Evolutionary conservation across 805 yeast species (phyloP).

Genomic region (Crinitomyces ghanaensis): DNA sequence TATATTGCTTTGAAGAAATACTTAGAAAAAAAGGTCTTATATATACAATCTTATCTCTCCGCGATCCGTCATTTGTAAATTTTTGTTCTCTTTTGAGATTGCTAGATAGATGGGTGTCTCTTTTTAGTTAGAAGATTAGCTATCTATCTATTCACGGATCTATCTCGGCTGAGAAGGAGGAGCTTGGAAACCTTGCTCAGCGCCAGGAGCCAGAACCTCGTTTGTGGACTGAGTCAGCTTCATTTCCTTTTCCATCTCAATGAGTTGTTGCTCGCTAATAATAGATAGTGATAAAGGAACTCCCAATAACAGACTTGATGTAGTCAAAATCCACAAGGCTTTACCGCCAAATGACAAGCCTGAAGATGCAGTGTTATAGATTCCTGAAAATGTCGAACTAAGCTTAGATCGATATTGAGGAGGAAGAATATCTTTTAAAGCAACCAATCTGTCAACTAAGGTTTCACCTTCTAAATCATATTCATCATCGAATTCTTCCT

Average conservation of each 20-base stretch:
- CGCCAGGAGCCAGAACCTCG: slow-evolving; percentile 27
- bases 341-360: slow-evolving; percentile 56
- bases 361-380: slow-evolving; percentile 30
- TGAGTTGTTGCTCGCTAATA: slow-evolving; percentile 83
- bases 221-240: slow-evolving; percentile 31
- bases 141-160: too few species aligned
- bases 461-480: slow-evolving; percentile 76
- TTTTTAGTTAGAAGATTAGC: too few species aligned
- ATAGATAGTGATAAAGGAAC: slow-evolving; percentile 87
- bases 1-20: too few species aligned
- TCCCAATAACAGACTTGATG: slow-evolving; percentile 76
- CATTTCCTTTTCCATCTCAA: slow-evolving; percentile 89
- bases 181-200: slow-evolving; percentile 24
- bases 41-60: too few species aligned
- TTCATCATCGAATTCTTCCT: slow-evolving; percentile 50
- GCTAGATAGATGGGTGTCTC: too few species aligned
- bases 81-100: too few species aligned
- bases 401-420: slow-evolving; percentile 65
- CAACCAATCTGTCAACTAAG: slow-evolving; percentile 72
- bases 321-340: slow-evolving; percentile 73
- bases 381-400: slow-evolving; percentile 22
- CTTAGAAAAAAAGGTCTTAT: too few species aligned
- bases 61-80: too few species aligned
- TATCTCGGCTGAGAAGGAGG: slow-evolving; percentile 15
- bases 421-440: slow-evolving; percentile 83